A percentile compares a stretch with the other conserved stretches of the same genome.
phyloP scores from a whole-genome alignment of 257 asterid genomes.

The Nicotiana sylvestris region DNA sequence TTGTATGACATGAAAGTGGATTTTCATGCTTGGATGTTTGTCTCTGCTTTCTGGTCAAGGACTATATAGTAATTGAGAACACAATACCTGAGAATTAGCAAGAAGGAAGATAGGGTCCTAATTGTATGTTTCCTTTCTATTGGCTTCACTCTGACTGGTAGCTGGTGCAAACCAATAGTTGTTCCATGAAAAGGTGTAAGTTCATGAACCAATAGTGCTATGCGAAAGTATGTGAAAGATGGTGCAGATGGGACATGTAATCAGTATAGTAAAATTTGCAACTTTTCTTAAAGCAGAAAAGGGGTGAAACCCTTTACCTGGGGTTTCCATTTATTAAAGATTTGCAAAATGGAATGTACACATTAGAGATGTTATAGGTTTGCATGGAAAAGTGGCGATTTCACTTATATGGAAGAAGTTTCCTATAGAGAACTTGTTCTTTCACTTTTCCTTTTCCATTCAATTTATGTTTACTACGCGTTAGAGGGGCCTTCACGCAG shows the following conservation, averaged over 20 bases:
- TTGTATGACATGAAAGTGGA: neutral
- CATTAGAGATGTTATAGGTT: neutral
- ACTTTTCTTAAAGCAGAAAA: neutral
- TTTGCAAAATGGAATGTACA: neutral
- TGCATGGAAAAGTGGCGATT: neutral
- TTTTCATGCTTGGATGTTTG: neutral
- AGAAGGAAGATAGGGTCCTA: no score
- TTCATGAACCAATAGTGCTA: neutral
- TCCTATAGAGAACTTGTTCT: neutral
- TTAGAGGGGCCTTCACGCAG: neutral
- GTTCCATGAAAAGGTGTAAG: neutral
- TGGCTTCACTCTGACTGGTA: no score
- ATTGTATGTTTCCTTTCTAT: no score
- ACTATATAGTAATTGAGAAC: neutral
- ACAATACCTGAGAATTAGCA: no score
- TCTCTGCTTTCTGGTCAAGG: neutral
- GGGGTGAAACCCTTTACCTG: neutral
- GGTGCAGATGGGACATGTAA: neutral
- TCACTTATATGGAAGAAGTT: neutral
- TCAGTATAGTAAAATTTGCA: neutral
- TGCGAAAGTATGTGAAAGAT: neutral
- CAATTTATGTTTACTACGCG: neutral
- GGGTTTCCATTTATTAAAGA: no score
- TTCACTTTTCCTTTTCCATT: no score
- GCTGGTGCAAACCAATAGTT: no score